A percentile compares a stretch with the other conserved stretches of the same genome.
Evolutionary conservation across 2,329 filamentous ascomycete species (phyloP).

Genomic region (Xylaria sp.): DNA sequence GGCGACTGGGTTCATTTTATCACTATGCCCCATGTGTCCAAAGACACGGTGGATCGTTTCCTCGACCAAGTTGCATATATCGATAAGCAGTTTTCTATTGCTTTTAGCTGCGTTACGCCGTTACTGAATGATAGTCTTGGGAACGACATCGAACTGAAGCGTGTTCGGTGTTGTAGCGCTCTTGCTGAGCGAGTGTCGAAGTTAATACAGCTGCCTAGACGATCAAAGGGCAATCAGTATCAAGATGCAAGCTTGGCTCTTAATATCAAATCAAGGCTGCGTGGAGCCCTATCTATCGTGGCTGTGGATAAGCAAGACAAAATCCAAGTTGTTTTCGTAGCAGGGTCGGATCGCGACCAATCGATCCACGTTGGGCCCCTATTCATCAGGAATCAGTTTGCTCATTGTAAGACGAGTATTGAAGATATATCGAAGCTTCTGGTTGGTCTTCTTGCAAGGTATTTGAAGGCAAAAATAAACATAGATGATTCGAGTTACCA

Average conservation of each 20-base stretch:
- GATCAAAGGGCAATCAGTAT: background rate
- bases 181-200: conserved; percentile 9
- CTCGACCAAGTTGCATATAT: conserved; percentile 5
- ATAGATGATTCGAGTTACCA: background rate
- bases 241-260: background rate
- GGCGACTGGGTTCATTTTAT: conserved; percentile 33
- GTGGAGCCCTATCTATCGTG: conserved; percentile 3
- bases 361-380: conserved; percentile 7
- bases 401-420: background rate
- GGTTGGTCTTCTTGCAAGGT: conserved; percentile 3
- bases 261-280: background rate
- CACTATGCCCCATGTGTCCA: conserved; percentile 26
- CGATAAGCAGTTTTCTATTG: conserved; percentile 7
- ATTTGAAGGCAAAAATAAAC: background rate
- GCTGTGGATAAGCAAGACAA: background rate
- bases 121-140: background rate
- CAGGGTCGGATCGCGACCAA: conserved; percentile 2
- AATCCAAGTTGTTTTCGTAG: conserved; percentile 10
- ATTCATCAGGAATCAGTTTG: background rate
- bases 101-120: background rate
- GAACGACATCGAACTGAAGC: background rate
- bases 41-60: conserved; percentile 25
- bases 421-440: background rate
- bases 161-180: conserved; percentile 8
- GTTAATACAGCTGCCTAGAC: background rate